phyloP scores from a whole-genome alignment of 108 stramenopile species.

The Nitzschia palea region DNA sequence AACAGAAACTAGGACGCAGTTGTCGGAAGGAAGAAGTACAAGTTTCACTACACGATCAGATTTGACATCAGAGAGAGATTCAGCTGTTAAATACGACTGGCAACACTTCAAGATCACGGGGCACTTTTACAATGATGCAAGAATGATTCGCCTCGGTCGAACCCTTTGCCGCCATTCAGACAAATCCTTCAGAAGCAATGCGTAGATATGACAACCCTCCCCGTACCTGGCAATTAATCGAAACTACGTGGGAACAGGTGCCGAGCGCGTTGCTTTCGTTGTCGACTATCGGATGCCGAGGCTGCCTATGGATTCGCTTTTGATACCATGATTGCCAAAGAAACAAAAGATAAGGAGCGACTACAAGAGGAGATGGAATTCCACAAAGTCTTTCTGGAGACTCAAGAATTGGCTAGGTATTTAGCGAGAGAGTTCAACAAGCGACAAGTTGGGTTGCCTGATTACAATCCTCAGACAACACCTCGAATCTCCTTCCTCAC shows the following conservation, averaged over 20 bases:
- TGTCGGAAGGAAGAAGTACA: constrained; percentile 26
- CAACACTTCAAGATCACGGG: constrained; percentile 25
- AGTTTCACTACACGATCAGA: not conserved
- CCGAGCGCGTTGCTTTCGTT: constrained; percentile 47
- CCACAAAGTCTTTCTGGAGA: constrained; percentile 45
- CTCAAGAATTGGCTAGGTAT: constrained; percentile 46
- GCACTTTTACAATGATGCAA: constrained; percentile 29
- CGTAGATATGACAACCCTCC: not conserved
- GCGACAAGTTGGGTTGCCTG: constrained; percentile 31
- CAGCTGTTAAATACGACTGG: constrained; percentile 28
- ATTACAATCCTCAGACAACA: constrained; percentile 22
- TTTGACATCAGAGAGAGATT: constrained; percentile 21
- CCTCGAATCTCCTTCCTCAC: constrained; percentile 38
- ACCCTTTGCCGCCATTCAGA: not conserved
- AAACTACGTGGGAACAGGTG: constrained; percentile 25
- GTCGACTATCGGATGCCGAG: constrained; percentile 27
- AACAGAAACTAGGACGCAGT: constrained; percentile 32
- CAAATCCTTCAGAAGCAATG: no score
- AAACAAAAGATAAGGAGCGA: constrained; percentile 39
- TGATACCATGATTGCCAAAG: constrained; percentile 49
- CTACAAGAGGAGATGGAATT: constrained; percentile 34
- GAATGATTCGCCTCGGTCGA: not conserved
- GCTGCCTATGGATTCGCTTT: constrained; percentile 28
- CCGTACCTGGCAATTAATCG: not conserved
- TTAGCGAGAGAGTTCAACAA: constrained; percentile 47